Conservation (phyloP, 2,329 filamentous ascomycete species). For the Leptographium galeiforme region DNA sequence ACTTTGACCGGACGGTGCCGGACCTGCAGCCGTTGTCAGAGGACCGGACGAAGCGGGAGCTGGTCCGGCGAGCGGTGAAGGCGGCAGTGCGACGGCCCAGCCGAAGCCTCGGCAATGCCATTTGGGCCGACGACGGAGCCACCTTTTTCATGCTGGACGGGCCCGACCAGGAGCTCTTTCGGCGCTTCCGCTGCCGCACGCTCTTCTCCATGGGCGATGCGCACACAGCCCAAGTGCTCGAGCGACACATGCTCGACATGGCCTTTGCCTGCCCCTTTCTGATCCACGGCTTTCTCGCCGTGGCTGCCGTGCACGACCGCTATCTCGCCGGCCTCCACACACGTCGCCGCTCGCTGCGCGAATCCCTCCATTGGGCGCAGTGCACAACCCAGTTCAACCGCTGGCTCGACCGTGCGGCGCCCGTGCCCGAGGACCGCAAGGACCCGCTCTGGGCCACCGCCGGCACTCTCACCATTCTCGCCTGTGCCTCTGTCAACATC, state of each 20-base stretch:
- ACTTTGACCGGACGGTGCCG: conserved; percentile 21
- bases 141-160: conserved; percentile 1
- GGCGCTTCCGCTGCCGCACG: conserved; percentile 1
- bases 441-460: conserved; percentile 35
- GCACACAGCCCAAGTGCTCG: conserved; percentile 5
- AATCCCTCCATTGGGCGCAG: conserved; percentile 30
- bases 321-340: conserved; percentile 14
- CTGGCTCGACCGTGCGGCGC: conserved; percentile 17
- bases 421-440: conserved; percentile 20
- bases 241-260: conserved; percentile 18
- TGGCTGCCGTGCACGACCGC: conserved; percentile 27
- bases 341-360: conserved; percentile 19
- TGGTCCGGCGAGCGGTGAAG: background rate
- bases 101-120: conserved; percentile 1
- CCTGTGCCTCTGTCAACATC: conserved; percentile 26
- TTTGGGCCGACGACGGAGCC: conserved; percentile 20
- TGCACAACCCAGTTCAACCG: conserved; percentile 26
- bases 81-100: background rate
- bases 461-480: conserved; percentile 25
- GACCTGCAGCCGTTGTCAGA: conserved; percentile 23
- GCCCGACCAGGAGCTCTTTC: conserved; percentile 1
- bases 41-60: conserved; percentile 9
- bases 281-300: conserved; percentile 31
- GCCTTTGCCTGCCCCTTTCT: conserved; percentile 27
- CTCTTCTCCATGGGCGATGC: background rate